Conservation (phyloP, 108 stramenopile species). For the Skeletonema potamos region DNA sequence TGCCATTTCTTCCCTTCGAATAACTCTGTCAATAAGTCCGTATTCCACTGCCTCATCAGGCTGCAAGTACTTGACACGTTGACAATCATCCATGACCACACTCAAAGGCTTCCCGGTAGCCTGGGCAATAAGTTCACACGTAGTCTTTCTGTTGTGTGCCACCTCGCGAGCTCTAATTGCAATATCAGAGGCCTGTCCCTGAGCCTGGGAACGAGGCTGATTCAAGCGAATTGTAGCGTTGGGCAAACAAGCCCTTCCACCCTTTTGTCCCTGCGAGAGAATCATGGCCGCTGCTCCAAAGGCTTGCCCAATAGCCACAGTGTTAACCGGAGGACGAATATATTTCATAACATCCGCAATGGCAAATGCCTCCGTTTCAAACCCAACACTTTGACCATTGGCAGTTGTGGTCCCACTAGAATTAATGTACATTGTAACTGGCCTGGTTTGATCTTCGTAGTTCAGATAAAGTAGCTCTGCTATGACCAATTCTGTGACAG, state of each 20-base stretch:
- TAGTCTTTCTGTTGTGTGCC: slow-evolving; percentile 83
- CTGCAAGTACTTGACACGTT: slow-evolving; percentile 93
- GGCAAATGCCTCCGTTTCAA: slow-evolving; percentile 98
- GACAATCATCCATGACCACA: slow-evolving; percentile 87
- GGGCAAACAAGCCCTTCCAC: slow-evolving; percentile 90
- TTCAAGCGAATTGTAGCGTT: slow-evolving; percentile 96
- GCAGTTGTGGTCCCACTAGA: slow-evolving; percentile 92
- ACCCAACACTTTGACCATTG: slow-evolving; percentile 89
- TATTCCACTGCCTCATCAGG: slow-evolving; percentile 97
- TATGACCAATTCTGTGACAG: slow-evolving; percentile 95
- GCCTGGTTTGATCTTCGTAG: slow-evolving; percentile 84
- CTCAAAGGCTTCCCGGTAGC: slow-evolving; percentile 90
- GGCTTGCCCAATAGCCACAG: slow-evolving; percentile 96
- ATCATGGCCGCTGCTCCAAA: slow-evolving; percentile 97
- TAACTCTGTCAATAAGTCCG: slow-evolving; percentile 94
- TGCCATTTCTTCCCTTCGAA: slow-evolving; percentile 66
- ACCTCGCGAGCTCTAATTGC: slow-evolving; percentile 96
- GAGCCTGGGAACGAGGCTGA: slow-evolving; percentile 89
- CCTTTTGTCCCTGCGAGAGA: slow-evolving; percentile 89
- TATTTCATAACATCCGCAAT: slow-evolving; percentile 99
- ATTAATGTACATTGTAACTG: slow-evolving; percentile 98
- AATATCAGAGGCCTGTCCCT: slow-evolving; percentile 96
- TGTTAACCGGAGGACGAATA: slow-evolving; percentile 94
- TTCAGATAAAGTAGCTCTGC: slow-evolving; percentile 96
- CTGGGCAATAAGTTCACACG: slow-evolving; percentile 89